Evolutionary conservation across 192 early-diverging fungal genomes (phyloP), one percentile per base, ranked within the genome.

Genomic region (Entomortierella lignicola): DNA sequence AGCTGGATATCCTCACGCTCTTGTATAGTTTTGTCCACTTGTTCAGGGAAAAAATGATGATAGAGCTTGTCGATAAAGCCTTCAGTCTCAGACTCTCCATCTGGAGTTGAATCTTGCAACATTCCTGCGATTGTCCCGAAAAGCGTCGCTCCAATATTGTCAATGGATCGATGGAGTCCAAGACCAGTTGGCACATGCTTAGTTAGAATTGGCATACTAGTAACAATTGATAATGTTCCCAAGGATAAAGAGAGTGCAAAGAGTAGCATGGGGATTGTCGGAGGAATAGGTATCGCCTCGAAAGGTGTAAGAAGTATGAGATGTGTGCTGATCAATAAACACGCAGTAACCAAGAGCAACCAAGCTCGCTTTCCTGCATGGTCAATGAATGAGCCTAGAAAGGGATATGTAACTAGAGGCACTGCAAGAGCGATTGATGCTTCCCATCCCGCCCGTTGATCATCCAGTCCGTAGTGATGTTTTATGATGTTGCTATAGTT

Each of bases 351-450:
- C 17, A 81, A 25, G 7, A 82, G 62, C 43, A 89, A 43, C 79
- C 63, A 82, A 0, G 88, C 87, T 43, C 92, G 85, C 60, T 86
- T 80, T 8, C 93, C 93, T 61, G 77, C 84, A 56, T 84, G 72
- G 77, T 94, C 91, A 47, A 94, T 84, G 65, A 89, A 89, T 50
- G 87, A 70, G 10, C 93, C 93, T 25, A 94, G 71, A 66, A 92
- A 88, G 3, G 93, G 93, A 59, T 91, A 90, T 59, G 91, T 51
- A 34, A 91, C 71, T 10, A 92, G 84, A 21, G 93, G 93, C 62
- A 92, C 77, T 17, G 91, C 81, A 80, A 92, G 87, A 26, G 89
- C 89, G 37, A 92, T 73, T 32, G 89, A 90, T 8, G 92, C 91
- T 11, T 85, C 84, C 79, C 87, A 89, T 12, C 90, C 90, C 4